Conservation (phyloP, 2,329 filamentous ascomycete species). For the Xylariaceae sp. region DNA sequence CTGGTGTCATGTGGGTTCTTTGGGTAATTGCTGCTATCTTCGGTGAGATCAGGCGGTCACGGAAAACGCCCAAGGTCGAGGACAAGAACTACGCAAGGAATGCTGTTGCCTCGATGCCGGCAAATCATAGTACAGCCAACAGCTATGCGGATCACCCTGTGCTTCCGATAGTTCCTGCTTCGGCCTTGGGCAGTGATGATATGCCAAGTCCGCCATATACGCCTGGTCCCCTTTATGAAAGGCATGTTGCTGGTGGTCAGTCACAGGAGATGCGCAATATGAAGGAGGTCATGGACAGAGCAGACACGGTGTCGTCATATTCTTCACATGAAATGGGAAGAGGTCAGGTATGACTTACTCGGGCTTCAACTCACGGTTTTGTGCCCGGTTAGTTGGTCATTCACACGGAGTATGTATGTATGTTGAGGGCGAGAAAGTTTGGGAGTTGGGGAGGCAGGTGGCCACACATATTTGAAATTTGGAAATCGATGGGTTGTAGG, state of each 20-base stretch:
- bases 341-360: constrained; percentile 11
- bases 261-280: constrained; percentile 8
- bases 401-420: too few species aligned
- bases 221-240: constrained; percentile 11
- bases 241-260: constrained; percentile 2
- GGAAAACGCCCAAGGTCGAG: background rate
- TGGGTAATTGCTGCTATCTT: constrained; percentile 35
- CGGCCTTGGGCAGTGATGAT: background rate
- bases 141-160: background rate
- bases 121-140: too few species aligned
- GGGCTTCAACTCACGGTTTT: background rate
- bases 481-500: too few species aligned
- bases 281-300: constrained; percentile 9
- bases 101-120: background rate
- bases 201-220: constrained; percentile 16
- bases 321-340: constrained; percentile 13
- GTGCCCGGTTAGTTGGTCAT: too few species aligned
- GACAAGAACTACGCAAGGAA: background rate
- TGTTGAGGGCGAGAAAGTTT: too few species aligned
- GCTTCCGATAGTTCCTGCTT: background rate
- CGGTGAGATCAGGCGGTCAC: constrained; percentile 27
- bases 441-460: too few species aligned
- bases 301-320: constrained; percentile 10
- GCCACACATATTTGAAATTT: too few species aligned
- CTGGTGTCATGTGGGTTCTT: constrained; percentile 33